Base-by-base conservation (phyloP, 1,284 basidiomycete species). In the Afroboletus lepidellus region DNA sequence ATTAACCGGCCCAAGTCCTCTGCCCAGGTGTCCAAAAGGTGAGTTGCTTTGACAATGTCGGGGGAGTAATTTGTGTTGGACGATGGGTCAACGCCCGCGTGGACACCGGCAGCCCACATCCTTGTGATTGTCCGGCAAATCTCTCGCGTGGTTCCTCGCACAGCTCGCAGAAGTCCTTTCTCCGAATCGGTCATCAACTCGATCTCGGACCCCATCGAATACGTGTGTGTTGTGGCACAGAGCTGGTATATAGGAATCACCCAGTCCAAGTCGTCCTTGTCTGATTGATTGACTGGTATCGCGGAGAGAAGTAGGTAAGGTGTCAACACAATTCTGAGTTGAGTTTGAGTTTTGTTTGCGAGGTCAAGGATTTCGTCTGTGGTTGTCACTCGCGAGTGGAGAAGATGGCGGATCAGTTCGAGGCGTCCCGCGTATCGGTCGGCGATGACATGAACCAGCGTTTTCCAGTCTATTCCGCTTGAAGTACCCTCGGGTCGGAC, bases 51-150 rank as follows among this genome's bases (percentile, higher is more conserved):
- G 1, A 46, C 33, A 3, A 44, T 32, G 8, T 57, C 47, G 1
- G 5, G 37, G 18, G 23, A 23, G 3, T 46, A 46, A n/a, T 47
- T 50, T 4, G 41, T 34, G 24, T 56, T 53, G 4, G 57, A 41
- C 7, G 11, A 18, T 0, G 13, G 7, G 24, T 69, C 69, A 5
- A 76, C 30, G n/a, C 75, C 66, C 8, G 64, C 51, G 36, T 60
- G 60, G 29, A 75, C 63, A 23, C 72, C 71, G 34, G 69, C 57
- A 5, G 67, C 67, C 77, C 79, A 82, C 57, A 80, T 65, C 30
- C 63, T 67, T 2, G 72, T 73, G 39, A 76, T 41, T 6, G 75
- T 70, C 0, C 76, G 69, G 52, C 79, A 81, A 21, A 81, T 77
- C 60, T 80, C 77, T 24, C 60, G 68, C 1, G 53, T 66, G 0